Evolutionary conservation across 768 basidiomycete species (phyloP).

Genomic region (Hypholoma fasciculare): DNA sequence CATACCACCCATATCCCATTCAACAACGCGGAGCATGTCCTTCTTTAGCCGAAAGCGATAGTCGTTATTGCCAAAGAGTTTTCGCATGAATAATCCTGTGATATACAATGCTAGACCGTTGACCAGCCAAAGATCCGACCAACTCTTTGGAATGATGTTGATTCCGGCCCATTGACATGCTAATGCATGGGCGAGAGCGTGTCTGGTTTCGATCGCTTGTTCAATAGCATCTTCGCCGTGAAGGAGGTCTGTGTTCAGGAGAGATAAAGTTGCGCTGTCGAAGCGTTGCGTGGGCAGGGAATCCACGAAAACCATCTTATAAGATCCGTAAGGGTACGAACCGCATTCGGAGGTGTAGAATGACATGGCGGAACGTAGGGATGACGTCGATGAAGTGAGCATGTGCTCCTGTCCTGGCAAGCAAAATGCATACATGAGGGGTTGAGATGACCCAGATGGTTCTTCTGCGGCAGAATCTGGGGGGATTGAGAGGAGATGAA

Average conservation of each 20-base stretch:
- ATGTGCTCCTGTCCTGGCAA: conserved; percentile 83
- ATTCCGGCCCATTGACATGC: conserved; percentile 97
- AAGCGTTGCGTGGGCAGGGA: conserved; percentile 81
- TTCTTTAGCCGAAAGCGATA: conserved; percentile 94
- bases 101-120: conserved; percentile 93
- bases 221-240: conserved; percentile 90
- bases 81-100: conserved; percentile 82
- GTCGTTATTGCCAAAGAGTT: conserved; percentile 93
- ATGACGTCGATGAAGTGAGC: conserved; percentile 67
- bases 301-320: conserved; percentile 93
- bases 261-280: conserved; percentile 81
- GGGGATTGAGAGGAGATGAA: conserved; percentile 74
- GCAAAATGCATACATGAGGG: conserved; percentile 89
- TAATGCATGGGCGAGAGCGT: conserved; percentile 81
- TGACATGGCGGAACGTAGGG: conserved; percentile 86
- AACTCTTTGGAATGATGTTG: conserved; percentile 91
- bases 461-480: conserved; percentile 62
- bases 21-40: conserved; percentile 91
- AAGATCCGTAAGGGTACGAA: conserved; percentile 94
- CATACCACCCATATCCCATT: conserved; percentile 85
- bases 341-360: conserved; percentile 92
- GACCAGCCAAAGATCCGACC: conserved; percentile 96
- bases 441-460: conserved; percentile 62
- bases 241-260: conserved; percentile 78
- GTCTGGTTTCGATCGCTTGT: conserved; percentile 88